These are phyloP conservation scores for Cystobasidium tubakii DNA, from an alignment of 768 basidiomycete genomes.

Conservation along the genomic window DNA sequence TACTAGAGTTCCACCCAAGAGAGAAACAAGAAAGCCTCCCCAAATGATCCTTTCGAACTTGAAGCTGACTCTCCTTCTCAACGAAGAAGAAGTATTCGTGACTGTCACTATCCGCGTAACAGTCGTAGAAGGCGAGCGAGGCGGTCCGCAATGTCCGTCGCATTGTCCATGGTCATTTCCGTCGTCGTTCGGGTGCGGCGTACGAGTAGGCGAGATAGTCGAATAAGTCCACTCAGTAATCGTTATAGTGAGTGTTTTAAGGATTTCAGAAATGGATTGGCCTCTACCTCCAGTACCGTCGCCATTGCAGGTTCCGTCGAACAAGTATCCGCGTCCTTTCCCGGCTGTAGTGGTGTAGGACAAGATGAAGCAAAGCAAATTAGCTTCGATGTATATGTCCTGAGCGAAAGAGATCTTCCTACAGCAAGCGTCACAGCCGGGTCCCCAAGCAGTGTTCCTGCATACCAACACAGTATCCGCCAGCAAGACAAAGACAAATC, in stretches of 20 bases:
- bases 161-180: not conserved
- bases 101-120: not conserved
- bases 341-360: too few relatives aligned
- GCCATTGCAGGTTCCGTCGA: slow-evolving; percentile 32
- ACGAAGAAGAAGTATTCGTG: not conserved
- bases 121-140: not conserved
- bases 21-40: not conserved
- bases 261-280: slow-evolving; percentile 24
- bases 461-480: not conserved
- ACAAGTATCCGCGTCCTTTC: slow-evolving; percentile 3
- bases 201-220: not conserved
- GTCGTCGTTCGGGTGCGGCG: not conserved
- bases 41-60: not conserved
- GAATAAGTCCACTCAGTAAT: slow-evolving; percentile 22
- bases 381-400: not conserved
- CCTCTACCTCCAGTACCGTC: slow-evolving; percentile 25
- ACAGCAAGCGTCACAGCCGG: slow-evolving; percentile 32
- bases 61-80: not conserved
- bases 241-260: slow-evolving; percentile 28
- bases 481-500: too few relatives aligned
- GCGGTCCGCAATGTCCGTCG: not conserved
- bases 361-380: too few relatives aligned
- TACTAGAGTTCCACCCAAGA: too few relatives aligned
- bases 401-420: not conserved
- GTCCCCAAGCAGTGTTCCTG: slow-evolving; percentile 35